Base-by-base conservation (phyloP, 768 basidiomycete genomes). In the Cantharellus anzutake region DNA sequence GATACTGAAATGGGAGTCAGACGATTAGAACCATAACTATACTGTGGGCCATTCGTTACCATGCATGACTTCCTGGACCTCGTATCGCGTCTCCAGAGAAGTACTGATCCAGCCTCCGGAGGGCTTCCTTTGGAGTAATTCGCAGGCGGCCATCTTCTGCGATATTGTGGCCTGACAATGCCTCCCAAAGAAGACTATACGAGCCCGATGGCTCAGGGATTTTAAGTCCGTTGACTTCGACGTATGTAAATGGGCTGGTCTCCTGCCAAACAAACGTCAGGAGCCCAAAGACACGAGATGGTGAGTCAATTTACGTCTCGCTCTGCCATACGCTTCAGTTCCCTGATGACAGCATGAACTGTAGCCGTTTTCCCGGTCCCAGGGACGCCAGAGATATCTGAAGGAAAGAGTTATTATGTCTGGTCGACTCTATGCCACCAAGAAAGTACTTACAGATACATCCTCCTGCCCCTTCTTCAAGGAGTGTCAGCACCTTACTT, bases 311-410 rank as follows among this genome's bases (percentile, higher is more conserved):
- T 38, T 63, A 90, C 89, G 63, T 80, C 82, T 59, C 80, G 76
- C 67, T 85, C 78, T 1, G 92, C 92, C 80, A 93, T 87, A 42
- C 83, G 76, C 67, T 89, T 92, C 5, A 98, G 75, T 67, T 94
- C 88, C 42, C 87, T 78, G 40, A 98, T 80, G 35, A 96, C 84
- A 0, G 86, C 86, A 65, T 97, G 93, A 0, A 98, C 92, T 0
- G 96, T 98, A 0, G 96, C 96, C 0, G 96, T 99, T 72, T 98
- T 99, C 4, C 96, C 94, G 2, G 94, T 98, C 4, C 96, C 94
- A n/a, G 94, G 96, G 4, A 97, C 91, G 4, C 96, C 94, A 4
- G 93, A 92, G 55, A 98, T 96, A 70, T 98, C 93, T 97, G 59
- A 37, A 4, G 14, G 20, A 29, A 29, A 29, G 20, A 29, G 20